Conservation (phyloP, 495 filamentous ascomycete genomes). For the Beverwykella pulmonaria region DNA sequence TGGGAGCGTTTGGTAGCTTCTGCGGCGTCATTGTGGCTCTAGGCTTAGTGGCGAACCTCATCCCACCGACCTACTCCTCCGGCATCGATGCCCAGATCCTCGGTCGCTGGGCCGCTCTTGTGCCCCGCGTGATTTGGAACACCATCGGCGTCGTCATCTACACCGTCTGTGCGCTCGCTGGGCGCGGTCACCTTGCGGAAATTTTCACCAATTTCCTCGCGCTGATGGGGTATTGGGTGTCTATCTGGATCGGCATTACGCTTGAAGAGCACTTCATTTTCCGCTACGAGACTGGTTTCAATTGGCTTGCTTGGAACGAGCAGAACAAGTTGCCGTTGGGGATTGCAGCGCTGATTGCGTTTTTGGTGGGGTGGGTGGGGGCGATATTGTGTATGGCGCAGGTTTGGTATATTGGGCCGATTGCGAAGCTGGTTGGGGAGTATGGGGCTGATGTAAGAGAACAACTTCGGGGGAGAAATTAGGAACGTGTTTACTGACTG, state of each 20-base stretch:
- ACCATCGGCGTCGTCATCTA: conserved; percentile 56
- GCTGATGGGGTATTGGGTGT: conserved; percentile 64
- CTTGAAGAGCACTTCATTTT: conserved; percentile 60
- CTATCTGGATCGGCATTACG: conserved; percentile 56
- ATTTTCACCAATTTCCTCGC: conserved; percentile 64
- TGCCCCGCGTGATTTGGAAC: conserved; percentile 58
- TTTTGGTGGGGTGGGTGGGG: conserved; percentile 48
- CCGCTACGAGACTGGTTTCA: conserved; percentile 49
- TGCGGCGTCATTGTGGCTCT: conserved; percentile 71
- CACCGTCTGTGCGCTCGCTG: conserved; percentile 58
- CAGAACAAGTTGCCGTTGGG: conserved; percentile 43
- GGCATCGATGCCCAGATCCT: conserved; percentile 66
- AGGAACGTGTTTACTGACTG: conserved; percentile 4
- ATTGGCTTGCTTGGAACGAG: conserved; percentile 47
- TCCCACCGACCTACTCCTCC: conserved; percentile 69
- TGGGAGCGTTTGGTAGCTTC: conserved; percentile 72
- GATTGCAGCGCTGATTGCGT: conserved; percentile 47
- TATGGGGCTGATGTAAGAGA: conserved; percentile 62
- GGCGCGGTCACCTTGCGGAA: conserved; percentile 55
- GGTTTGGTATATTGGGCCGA: conserved; percentile 49
- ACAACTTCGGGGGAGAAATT: neutral
- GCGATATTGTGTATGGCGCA: conserved; percentile 49
- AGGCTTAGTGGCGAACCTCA: conserved; percentile 70
- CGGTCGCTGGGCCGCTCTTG: conserved; percentile 49
- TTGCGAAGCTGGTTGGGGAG: conserved; percentile 51